phyloP scores from a whole-genome alignment of 345 rosid species.

The Fremontodendron californicum region DNA sequence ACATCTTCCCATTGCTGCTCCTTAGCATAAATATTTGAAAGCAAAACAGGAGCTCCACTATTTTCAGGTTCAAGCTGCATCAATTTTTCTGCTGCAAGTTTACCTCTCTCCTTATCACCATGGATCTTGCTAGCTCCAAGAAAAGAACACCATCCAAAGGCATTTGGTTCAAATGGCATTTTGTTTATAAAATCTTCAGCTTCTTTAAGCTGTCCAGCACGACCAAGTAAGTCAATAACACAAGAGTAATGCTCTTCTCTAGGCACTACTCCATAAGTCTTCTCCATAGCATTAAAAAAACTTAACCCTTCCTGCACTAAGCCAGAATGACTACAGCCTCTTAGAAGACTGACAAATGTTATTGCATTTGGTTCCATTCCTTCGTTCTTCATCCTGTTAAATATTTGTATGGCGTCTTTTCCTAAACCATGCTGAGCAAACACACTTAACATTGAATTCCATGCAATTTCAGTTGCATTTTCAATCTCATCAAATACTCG shows the following conservation, averaged over 20 bases:
- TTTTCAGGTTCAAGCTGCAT: slow-evolving; percentile 37
- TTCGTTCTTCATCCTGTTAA: slow-evolving; percentile 3
- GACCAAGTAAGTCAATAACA: slow-evolving; percentile 36
- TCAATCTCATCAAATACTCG: slow-evolving; percentile 5
- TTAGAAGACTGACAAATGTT: slow-evolving; percentile 26
- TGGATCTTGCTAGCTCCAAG: slow-evolving; percentile 35
- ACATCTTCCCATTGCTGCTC: slow-evolving; percentile 33
- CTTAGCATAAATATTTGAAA: slow-evolving; percentile 34
- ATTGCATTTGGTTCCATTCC: slow-evolving; percentile 18
- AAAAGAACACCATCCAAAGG: slow-evolving; percentile 36
- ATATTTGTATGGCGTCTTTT: not conserved
- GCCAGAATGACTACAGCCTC: slow-evolving; percentile 37
- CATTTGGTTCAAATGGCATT: slow-evolving; percentile 35
- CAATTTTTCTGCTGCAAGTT: slow-evolving; percentile 32
- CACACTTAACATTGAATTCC: slow-evolving; percentile 18
- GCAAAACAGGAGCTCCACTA: slow-evolving; percentile 33
- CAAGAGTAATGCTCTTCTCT: slow-evolving; percentile 32
- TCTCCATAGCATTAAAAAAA: slow-evolving; percentile 26
- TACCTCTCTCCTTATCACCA: slow-evolving; percentile 33
- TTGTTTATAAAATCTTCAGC: slow-evolving; percentile 26
- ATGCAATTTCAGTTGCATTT: slow-evolving; percentile 9
- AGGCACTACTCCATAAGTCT: slow-evolving; percentile 20
- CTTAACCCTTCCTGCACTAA: slow-evolving; percentile 31
- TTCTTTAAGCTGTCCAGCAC: slow-evolving; percentile 30
- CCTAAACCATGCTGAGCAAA: slow-evolving; percentile 21